phyloP scores from a whole-genome alignment of 352 stramenopile species.

The Phytophthora melonis region DNA sequence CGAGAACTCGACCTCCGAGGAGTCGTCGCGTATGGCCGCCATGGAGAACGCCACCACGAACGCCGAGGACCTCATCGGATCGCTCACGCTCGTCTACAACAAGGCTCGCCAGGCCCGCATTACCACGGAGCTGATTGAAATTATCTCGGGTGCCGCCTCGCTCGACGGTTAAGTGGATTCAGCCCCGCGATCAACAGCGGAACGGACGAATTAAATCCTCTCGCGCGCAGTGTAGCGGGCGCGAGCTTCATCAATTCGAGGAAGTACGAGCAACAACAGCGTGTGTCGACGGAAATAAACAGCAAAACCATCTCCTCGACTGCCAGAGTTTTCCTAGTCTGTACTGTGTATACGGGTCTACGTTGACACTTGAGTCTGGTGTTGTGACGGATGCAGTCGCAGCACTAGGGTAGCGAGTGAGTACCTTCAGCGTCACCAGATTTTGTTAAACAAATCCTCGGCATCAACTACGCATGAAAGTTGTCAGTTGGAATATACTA shows the following conservation, averaged over 20 bases:
- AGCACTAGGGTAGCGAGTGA: too few species aligned
- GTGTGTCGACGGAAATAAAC: conserved; percentile 52
- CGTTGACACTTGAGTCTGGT: neutral
- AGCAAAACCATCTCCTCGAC: conserved; percentile 40
- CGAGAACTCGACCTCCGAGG: conserved; percentile 98
- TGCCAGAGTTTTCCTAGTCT: conserved; percentile 11
- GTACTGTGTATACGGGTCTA: neutral
- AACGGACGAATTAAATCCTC: conserved; percentile 34
- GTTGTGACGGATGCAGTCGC: too few species aligned
- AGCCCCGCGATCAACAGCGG: conserved; percentile 13
- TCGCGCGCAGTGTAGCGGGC: conserved; percentile 24
- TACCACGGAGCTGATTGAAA: conserved; percentile 98
- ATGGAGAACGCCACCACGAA: conserved; percentile 99
- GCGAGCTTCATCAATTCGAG: conserved; percentile 31
- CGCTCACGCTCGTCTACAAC: conserved; percentile 91
- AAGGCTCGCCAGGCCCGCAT: conserved; percentile 96
- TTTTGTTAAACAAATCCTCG: neutral
- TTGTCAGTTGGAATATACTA: too few species aligned
- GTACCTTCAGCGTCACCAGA: too few species aligned
- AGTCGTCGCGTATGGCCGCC: conserved; percentile 98
- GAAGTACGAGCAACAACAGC: conserved; percentile 40
- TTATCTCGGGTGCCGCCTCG: conserved; percentile 97
- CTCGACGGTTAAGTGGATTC: conserved; percentile 89
- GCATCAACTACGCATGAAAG: neutral
- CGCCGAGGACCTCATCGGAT: conserved; percentile 97